Percentiles rank a stretch among this genome's conserved stretches.
These are phyloP conservation scores for Cryptococcus maquisensis DNA, from an alignment of 1,284 basidiomycete species.

Conservation along the genomic window DNA sequence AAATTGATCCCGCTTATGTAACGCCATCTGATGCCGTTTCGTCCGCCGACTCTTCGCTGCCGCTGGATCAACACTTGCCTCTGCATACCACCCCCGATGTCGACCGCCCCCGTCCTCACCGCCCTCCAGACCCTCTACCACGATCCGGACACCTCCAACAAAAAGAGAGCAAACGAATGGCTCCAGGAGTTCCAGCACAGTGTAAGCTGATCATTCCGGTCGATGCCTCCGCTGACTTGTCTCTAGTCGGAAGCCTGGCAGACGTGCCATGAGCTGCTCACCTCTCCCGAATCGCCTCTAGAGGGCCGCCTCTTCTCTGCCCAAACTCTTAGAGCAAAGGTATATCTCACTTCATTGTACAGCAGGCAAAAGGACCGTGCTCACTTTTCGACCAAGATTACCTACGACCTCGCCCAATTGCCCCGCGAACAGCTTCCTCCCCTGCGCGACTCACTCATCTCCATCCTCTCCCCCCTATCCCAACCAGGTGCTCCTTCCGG, in stretches of 20 bases:
- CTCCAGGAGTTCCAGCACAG: constrained; percentile 95
- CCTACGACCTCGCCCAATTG: constrained; percentile 90
- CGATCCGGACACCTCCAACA: constrained; percentile 70
- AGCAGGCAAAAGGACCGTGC: not conserved
- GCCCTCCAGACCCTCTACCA: constrained; percentile 55
- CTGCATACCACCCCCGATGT: no score
- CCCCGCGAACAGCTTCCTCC: constrained; percentile 65
- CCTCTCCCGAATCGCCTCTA: constrained; percentile 69
- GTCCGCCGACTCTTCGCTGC: no score
- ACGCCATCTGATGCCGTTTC: no score
- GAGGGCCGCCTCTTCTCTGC: constrained; percentile 91
- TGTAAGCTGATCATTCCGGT: constrained; percentile 58
- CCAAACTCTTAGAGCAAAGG: constrained; percentile 94
- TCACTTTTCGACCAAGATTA: constrained; percentile 61
- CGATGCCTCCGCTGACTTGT: not conserved
- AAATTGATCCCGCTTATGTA: no score
- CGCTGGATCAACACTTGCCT: no score
- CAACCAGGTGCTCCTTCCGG: constrained; percentile 56
- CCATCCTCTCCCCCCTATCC: constrained; percentile 64
- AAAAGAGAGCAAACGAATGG: constrained; percentile 84
- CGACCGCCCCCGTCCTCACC: constrained; percentile 39
- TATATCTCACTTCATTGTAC: constrained; percentile 47
- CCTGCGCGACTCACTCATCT: constrained; percentile 80
- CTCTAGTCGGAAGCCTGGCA: constrained; percentile 87
- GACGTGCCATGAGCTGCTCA: constrained; percentile 85